A percentile compares a stretch with the other conserved stretches of the same genome.
Evolutionary conservation across 495 filamentous ascomycete genomes (phyloP).

Genomic region (Podospora tetraspora): DNA sequence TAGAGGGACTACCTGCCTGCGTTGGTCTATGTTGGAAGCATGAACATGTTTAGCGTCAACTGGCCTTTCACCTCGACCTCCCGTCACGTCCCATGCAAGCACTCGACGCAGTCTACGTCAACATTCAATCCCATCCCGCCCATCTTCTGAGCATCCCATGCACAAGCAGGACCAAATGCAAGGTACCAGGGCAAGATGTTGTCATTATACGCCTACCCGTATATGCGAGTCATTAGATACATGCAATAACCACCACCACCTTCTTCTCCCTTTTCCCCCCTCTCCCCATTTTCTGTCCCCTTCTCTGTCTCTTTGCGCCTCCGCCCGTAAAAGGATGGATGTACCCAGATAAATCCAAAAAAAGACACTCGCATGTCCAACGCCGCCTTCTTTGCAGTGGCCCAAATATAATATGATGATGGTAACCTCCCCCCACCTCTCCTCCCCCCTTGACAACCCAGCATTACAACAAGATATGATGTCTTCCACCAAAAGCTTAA

Average conservation of each 20-base stretch:
- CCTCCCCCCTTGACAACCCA: not conserved
- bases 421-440: not conserved
- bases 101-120: not conserved
- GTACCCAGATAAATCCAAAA: not conserved
- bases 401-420: conserved; percentile 4
- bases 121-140: not conserved
- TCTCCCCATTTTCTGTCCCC: not conserved
- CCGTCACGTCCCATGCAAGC: not conserved
- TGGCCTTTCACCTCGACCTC: not conserved
- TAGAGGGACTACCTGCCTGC: not conserved
- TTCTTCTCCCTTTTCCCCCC: not conserved
- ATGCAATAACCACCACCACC: not conserved
- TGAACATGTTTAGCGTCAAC: not conserved
- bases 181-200: not conserved
- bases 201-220: not conserved
- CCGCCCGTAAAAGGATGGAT: not conserved
- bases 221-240: not conserved
- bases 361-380: not conserved
- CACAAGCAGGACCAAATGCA: not conserved
- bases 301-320: not conserved
- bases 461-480: conserved; percentile 15
- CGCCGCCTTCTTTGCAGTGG: not conserved
- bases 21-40: not conserved
- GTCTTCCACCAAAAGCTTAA: conserved; percentile 4
- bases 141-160: not conserved